phyloP scores from a whole-genome alignment of 2,329 filamentous ascomycete genomes.

The Metarhizium robertsii region DNA sequence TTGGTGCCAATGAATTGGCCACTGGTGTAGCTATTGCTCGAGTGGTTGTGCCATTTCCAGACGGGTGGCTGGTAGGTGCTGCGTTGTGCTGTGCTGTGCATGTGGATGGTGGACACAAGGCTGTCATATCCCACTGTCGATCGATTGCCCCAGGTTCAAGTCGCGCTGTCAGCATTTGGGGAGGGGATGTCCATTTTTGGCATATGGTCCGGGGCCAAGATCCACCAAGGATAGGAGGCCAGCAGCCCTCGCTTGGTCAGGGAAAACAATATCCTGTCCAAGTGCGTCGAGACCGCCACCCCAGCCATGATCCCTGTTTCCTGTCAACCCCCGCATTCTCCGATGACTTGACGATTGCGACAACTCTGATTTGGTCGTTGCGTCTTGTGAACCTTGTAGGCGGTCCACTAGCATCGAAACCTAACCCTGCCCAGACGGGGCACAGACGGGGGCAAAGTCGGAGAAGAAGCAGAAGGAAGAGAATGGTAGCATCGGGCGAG shows the following conservation, averaged over 20 bases:
- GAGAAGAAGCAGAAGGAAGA: background rate
- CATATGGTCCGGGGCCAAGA: background rate
- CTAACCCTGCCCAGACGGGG: slow-evolving; percentile 1
- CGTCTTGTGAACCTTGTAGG: background rate
- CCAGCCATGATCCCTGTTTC: too few relatives aligned
- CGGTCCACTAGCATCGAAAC: background rate
- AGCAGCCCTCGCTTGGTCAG: too few relatives aligned
- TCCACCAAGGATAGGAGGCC: background rate
- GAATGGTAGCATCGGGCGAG: background rate
- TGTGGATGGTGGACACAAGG: too few relatives aligned
- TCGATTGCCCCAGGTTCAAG: too few relatives aligned
- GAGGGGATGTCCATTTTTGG: background rate
- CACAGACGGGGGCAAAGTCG: too few relatives aligned
- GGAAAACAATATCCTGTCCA: too few relatives aligned
- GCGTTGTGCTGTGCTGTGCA: background rate
- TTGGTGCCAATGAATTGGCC: too few relatives aligned
- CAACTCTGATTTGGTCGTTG: background rate
- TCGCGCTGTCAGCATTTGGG: too few relatives aligned
- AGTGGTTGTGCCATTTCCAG: background rate
- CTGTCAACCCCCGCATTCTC: background rate
- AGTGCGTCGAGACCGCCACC: background rate
- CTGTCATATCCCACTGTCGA: too few relatives aligned
- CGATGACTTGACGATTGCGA: background rate
- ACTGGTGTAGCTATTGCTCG: background rate
- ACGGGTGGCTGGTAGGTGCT: background rate